These are phyloP conservation scores for Boletus insuetus DNA, from an alignment of 768 basidiomycete species.

Conservation along the genomic window DNA sequence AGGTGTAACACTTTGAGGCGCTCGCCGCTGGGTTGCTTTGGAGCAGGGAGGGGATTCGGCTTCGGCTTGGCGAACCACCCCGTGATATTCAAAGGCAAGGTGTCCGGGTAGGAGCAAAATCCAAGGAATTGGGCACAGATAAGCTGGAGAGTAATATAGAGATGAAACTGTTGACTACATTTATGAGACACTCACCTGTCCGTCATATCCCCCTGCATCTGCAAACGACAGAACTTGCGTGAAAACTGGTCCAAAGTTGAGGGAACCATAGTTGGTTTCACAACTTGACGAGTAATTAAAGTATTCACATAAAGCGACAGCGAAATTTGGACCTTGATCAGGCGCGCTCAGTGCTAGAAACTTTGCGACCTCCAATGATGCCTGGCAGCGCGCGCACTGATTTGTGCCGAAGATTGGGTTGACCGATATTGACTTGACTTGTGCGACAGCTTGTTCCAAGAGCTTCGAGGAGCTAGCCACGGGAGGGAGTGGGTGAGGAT, in stretches of 20 bases:
- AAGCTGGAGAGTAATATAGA: slow-evolving; percentile 34
- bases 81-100: slow-evolving; percentile 59
- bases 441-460: slow-evolving; percentile 50
- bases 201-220: slow-evolving; percentile 69
- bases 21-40: slow-evolving; percentile 58
- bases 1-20: slow-evolving; percentile 71
- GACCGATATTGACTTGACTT: slow-evolving; percentile 52
- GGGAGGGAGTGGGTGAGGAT: slow-evolving; percentile 67
- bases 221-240: slow-evolving; percentile 73
- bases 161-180: neutral
- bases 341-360: slow-evolving; percentile 66
- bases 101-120: slow-evolving; percentile 54
- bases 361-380: slow-evolving; percentile 59
- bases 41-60: slow-evolving; percentile 60
- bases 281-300: slow-evolving; percentile 55
- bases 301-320: slow-evolving; percentile 57
- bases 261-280: slow-evolving; percentile 43
- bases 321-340: slow-evolving; percentile 53
- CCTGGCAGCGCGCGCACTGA: slow-evolving; percentile 58
- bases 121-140: slow-evolving; percentile 59
- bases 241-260: slow-evolving; percentile 54
- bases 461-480: slow-evolving; percentile 45
- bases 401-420: slow-evolving; percentile 54
- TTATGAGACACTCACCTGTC: slow-evolving; percentile 45
- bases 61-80: slow-evolving; percentile 78